phyloP scores from a whole-genome alignment of 2,329 filamentous ascomycete species.

The Tricladium varicosporioides region DNA sequence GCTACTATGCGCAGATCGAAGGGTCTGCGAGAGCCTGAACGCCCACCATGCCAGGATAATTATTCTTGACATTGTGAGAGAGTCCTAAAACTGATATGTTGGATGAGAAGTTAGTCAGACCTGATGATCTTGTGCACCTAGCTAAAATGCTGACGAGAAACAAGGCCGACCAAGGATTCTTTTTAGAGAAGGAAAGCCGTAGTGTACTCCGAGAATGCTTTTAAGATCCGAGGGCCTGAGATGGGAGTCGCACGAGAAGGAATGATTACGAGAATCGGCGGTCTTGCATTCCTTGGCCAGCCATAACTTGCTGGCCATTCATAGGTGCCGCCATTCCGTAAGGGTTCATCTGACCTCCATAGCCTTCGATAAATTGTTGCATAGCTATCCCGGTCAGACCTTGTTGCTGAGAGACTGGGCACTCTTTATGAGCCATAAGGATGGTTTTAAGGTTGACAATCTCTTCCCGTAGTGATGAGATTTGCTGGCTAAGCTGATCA shows the following conservation, averaged over 20 bases:
- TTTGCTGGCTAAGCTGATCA: conserved; percentile 78
- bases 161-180: not conserved
- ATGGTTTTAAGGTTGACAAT: conserved; percentile 93
- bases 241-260: conserved; percentile 5
- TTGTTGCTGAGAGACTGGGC: conserved; percentile 86
- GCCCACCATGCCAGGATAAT: too few species aligned
- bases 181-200: not conserved
- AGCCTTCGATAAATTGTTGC: conserved; percentile 41
- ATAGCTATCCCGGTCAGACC: conserved; percentile 46
- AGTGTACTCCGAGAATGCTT: conserved; percentile 4
- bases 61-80: too few species aligned
- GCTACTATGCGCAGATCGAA: not conserved
- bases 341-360: conserved; percentile 26
- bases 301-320: conserved; percentile 23
- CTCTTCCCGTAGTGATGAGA: conserved; percentile 83
- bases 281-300: conserved; percentile 16
- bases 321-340: conserved; percentile 26
- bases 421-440: conserved; percentile 92
- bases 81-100: too few species aligned
- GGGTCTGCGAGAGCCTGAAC: not conserved
- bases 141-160: too few species aligned
- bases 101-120: too few species aligned
- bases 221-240: not conserved
- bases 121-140: too few species aligned
- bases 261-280: conserved; percentile 22